phyloP scores from a whole-genome alignment of 257 asterid genomes.

The Verbena officinalis region DNA sequence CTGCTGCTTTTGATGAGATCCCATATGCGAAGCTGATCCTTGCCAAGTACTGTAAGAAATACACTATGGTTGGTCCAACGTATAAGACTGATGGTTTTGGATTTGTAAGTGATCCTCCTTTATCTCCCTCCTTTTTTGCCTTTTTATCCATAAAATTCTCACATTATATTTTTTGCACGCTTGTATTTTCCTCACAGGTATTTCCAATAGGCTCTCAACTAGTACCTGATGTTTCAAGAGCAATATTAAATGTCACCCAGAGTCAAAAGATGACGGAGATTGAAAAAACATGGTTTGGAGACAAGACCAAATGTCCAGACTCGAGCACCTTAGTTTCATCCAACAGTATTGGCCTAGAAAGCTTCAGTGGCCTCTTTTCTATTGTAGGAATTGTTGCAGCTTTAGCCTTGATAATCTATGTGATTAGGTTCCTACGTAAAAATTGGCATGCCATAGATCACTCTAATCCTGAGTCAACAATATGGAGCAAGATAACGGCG shows the following conservation, averaged over 20 bases:
- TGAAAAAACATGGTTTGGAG: slow-evolving; percentile 45
- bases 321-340: slow-evolving; percentile 22
- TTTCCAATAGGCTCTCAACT: slow-evolving; percentile 63
- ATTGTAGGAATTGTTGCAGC: slow-evolving; percentile 36
- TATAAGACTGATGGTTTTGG: slow-evolving; percentile 50
- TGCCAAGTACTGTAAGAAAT: slow-evolving; percentile 35
- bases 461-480: slow-evolving; percentile 23
- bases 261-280: slow-evolving; percentile 44
- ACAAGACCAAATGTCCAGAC: slow-evolving; percentile 26
- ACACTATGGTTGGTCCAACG: slow-evolving; percentile 42
- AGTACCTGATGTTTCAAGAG: slow-evolving; percentile 55
- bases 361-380: slow-evolving; percentile 59
- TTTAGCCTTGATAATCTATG: slow-evolving; percentile 24
- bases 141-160: too few species aligned
- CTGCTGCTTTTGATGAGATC: slow-evolving; percentile 41
- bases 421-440: slow-evolving; percentile 35
- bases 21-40: slow-evolving; percentile 48
- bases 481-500: slow-evolving; percentile 1
- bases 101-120: slow-evolving; percentile 35
- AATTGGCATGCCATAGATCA: slow-evolving; percentile 28
- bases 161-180: too few species aligned
- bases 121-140: too few species aligned
- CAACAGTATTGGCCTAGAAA: slow-evolving; percentile 44
- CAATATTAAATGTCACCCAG: slow-evolving; percentile 48
- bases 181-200: slow-evolving; percentile 31